phyloP scores from a whole-genome alignment of 2,329 filamentous ascomycete species.

The Sporothrix humicola region DNA sequence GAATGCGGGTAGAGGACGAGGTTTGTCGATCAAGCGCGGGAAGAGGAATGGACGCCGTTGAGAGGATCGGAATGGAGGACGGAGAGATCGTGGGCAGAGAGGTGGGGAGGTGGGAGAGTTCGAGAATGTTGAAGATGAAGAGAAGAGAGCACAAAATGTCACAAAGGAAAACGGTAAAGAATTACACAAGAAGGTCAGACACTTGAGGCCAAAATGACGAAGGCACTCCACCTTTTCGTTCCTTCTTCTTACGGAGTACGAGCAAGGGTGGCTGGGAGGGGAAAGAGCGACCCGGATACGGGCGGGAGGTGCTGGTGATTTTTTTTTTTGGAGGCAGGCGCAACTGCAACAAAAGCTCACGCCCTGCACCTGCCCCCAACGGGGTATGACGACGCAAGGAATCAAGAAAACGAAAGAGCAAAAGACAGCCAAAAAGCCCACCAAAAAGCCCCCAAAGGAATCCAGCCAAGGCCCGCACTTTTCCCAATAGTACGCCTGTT shows the following conservation, averaged over 20 bases:
- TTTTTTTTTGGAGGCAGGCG: not conserved
- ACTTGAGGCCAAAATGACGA: constrained; percentile 21
- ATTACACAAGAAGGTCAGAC: not conserved
- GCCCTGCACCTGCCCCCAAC: constrained; percentile 9
- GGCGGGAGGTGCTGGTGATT: not conserved
- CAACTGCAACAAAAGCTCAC: not conserved
- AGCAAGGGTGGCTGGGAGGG: constrained; percentile 24
- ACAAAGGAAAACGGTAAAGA: not conserved
- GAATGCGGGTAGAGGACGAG: constrained; percentile 27
- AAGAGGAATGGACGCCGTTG: constrained; percentile 25
- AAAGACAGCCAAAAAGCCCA: no score
- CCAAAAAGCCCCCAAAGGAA: not conserved
- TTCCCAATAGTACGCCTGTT: constrained; percentile 17
- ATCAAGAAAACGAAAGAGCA: not conserved
- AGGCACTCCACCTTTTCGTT: constrained; percentile 10
- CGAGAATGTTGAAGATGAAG: not conserved
- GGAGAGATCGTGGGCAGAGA: not conserved
- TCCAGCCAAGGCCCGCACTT: constrained; percentile 15
- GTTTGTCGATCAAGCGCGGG: constrained; percentile 21
- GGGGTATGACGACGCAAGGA: not conserved
- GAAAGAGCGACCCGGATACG: constrained; percentile 27
- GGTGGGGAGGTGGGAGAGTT: not conserved
- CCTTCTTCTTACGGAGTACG: not conserved
- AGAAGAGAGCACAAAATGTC: not conserved
- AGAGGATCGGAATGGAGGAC: constrained; percentile 14